phyloP scores from a whole-genome alignment of 2,329 filamentous ascomycete genomes.

The Sphaerulina vaccinii region DNA sequence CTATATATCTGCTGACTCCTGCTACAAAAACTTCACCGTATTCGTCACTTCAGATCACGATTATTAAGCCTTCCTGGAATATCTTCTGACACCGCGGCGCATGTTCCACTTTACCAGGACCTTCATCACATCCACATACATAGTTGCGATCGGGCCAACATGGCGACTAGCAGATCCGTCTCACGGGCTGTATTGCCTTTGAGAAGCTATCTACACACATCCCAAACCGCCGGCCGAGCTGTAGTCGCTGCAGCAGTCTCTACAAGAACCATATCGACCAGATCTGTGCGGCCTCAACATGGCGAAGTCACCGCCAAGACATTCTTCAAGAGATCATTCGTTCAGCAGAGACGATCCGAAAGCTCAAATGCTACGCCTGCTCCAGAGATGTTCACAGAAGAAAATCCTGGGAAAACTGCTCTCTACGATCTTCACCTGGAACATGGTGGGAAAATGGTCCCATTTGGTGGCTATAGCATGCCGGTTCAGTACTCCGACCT shows the following conservation, averaged over 20 bases:
- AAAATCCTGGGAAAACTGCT: slow-evolving; percentile 54
- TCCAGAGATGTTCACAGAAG: slow-evolving; percentile 34
- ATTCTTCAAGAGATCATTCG: slow-evolving; percentile 22
- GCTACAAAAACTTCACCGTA: too few species aligned
- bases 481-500: slow-evolving; percentile 81
- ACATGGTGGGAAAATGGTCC: slow-evolving; percentile 87
- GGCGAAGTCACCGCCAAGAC: slow-evolving; percentile 19
- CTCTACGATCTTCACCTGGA: slow-evolving; percentile 76
- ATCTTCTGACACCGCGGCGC: not conserved
- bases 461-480: slow-evolving; percentile 93
- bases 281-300: slow-evolving; percentile 7
- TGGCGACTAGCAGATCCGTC: slow-evolving; percentile 21
- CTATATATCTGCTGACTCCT: not conserved
- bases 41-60: not conserved
- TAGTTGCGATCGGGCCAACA: slow-evolving; percentile 5
- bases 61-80: not conserved
- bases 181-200: slow-evolving; percentile 14
- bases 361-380: slow-evolving; percentile 32
- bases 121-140: not conserved
- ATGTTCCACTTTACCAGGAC: not conserved
- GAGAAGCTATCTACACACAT: slow-evolving; percentile 11
- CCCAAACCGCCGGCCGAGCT: slow-evolving; percentile 7
- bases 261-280: slow-evolving; percentile 11
- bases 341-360: slow-evolving; percentile 27
- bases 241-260: not conserved